Base-by-base conservation (phyloP, 2,329 filamentous ascomycete genomes). In the Phaeosphaeria sp. region DNA sequence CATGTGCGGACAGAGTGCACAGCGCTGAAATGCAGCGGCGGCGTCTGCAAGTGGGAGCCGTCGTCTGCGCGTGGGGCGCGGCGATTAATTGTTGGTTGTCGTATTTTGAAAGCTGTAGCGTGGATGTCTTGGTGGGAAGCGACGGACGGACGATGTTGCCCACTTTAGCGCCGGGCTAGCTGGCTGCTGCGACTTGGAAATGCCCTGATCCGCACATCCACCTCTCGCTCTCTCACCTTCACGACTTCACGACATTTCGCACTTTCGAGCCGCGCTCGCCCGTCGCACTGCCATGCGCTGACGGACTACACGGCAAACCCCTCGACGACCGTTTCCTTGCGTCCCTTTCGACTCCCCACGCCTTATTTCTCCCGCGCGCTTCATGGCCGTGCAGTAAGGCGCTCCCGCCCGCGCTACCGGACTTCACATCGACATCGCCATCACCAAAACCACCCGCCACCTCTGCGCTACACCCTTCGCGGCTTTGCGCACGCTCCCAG, bases 251-350 rank as follows among this genome's bases (percentile, higher is more conserved):
- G 61, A 69, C 54, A 56, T 50, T 57, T 47, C 30, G 17, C 43
- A 24, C 11, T 15, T 44, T 51, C 55, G 59, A 65, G 63, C 64
- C 64, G 60, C 55, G 60, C 64, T 61, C 63, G 63, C 64, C 64
- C 59, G 62, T 66, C 66, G 61, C 67, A 63, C 60, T 62, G 63
- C 66, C 54, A 68, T 68, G 68, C 64, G 59, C 67, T 63, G 67
- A 66, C 55, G 48, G 9, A 50, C 59, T 49, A 51, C 55, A 44
- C 47, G 55, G 46, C 61, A 44, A 39, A 36, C 50, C 47, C 43
- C 56, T 55, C 59, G 49, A 65, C 66, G 53, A 63, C 64, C 55
- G 51, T 71, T 69, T 66, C 65, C 65, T 68, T 68, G 63, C 60
- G 45, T 69, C 51, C 50, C 57, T 45, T 61, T 55, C 55, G 43